Conservation (phyloP, 2,329 filamentous ascomycete species). For the Phaeosphaeria sp. region DNA sequence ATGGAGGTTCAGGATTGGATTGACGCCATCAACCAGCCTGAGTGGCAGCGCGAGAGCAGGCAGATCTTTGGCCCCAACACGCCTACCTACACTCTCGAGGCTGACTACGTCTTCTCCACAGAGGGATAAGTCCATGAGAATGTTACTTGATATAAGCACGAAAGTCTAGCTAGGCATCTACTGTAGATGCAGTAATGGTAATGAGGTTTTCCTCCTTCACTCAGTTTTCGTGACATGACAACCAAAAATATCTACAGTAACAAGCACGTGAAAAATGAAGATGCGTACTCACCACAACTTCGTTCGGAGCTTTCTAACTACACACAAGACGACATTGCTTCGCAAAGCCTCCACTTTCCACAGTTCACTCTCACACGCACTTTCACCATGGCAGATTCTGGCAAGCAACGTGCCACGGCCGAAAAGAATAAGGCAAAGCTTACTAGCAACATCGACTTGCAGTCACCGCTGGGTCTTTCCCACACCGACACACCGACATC, state of each 20-base stretch:
- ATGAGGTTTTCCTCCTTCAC: slow-evolving; percentile 2
- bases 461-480: slow-evolving; percentile 2
- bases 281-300: not conserved
- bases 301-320: not conserved
- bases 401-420: not conserved
- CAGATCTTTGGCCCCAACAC: slow-evolving; percentile 57
- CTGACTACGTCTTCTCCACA: slow-evolving; percentile 53
- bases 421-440: not conserved
- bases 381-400: not conserved
- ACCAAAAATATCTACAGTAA: not conserved
- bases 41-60: slow-evolving; percentile 73
- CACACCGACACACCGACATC: not conserved
- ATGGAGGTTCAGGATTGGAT: slow-evolving; percentile 95
- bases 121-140: slow-evolving; percentile 9
- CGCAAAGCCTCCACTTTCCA: not conserved
- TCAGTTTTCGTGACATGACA: not conserved
- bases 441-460: not conserved
- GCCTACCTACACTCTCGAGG: slow-evolving; percentile 53
- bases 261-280: not conserved
- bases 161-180: slow-evolving; percentile 6
- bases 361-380: not conserved
- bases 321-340: not conserved
- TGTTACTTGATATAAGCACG: not conserved
- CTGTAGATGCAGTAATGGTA: slow-evolving; percentile 12
- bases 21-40: slow-evolving; percentile 88